Evolutionary conservation across 2,329 filamentous ascomycete genomes (phyloP).

Genomic region (Coniochaeta sp.): DNA sequence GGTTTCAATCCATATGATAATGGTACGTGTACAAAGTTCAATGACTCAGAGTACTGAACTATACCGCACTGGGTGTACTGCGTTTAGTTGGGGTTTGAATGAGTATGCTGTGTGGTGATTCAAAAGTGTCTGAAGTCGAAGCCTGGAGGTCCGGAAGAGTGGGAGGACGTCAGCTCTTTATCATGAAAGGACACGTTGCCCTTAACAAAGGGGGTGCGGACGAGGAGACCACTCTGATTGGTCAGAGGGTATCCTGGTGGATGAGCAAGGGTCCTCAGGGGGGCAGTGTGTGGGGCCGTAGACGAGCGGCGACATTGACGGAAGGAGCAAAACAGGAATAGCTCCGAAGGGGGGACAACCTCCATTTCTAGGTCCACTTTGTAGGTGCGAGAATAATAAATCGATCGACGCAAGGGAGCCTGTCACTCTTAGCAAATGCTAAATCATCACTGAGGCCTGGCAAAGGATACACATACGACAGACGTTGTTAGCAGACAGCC

Average conservation of each 20-base stretch:
- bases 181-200: background rate
- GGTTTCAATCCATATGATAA: background rate
- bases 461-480: too few species aligned
- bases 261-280: background rate
- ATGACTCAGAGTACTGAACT: background rate
- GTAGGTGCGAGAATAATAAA: background rate
- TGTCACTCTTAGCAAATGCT: background rate
- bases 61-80: background rate
- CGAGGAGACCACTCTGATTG: background rate
- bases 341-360: background rate
- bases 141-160: background rate
- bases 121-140: background rate
- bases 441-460: too few species aligned
- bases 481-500: too few species aligned
- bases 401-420: background rate
- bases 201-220: background rate
- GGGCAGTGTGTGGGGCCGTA: background rate
- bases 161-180: conserved; percentile 1
- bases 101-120: background rate
- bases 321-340: background rate
- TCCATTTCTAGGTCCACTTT: background rate
- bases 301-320: background rate
- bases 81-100: background rate
- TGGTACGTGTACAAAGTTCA: background rate
- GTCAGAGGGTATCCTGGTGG: background rate